Evolutionary conservation across 768 basidiomycete genomes (phyloP).

Genomic region (Russula dissimulans): DNA sequence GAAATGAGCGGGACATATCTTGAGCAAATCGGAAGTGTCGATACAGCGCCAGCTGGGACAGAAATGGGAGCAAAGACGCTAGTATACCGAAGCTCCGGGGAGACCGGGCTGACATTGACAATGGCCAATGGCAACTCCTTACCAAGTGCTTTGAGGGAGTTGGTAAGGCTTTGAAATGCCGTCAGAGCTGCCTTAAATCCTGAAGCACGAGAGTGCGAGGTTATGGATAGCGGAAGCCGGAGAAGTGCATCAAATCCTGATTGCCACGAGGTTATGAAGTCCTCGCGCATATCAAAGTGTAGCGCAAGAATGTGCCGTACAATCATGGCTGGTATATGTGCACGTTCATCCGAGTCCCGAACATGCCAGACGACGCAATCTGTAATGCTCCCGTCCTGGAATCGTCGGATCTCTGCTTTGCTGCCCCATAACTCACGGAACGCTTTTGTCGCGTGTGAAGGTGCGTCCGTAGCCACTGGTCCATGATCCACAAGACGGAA

Average conservation of each 20-base stretch:
- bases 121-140: slow-evolving; percentile 68
- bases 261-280: slow-evolving; percentile 51
- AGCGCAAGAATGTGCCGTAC: slow-evolving; percentile 61
- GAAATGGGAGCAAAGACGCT: slow-evolving; percentile 76
- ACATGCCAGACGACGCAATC: slow-evolving; percentile 98
- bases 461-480: slow-evolving; percentile 59
- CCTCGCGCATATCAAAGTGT: slow-evolving; percentile 60
- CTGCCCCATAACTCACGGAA: slow-evolving; percentile 88
- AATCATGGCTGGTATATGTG: slow-evolving; percentile 66
- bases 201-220: slow-evolving; percentile 31
- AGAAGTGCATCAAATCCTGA: slow-evolving; percentile 48
- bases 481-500: slow-evolving; percentile 89
- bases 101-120: slow-evolving; percentile 63
- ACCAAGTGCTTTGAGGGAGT: slow-evolving; percentile 63
- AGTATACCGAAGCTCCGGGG: slow-evolving; percentile 74
- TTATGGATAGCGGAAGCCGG: slow-evolving; percentile 47
- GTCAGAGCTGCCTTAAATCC: slow-evolving; percentile 67
- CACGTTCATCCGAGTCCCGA: slow-evolving; percentile 67
- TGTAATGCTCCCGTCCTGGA: slow-evolving; percentile 88
- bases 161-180: slow-evolving; percentile 75
- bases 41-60: slow-evolving; percentile 42
- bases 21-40: slow-evolving; percentile 47
- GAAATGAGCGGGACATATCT: slow-evolving; percentile 63
- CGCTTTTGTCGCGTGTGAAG: slow-evolving; percentile 38
- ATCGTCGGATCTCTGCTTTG: slow-evolving; percentile 86